These are phyloP conservation scores for Phyllosticta paracitricarpa DNA, from an alignment of 2,329 filamentous ascomycete species.

Conservation along the genomic window DNA sequence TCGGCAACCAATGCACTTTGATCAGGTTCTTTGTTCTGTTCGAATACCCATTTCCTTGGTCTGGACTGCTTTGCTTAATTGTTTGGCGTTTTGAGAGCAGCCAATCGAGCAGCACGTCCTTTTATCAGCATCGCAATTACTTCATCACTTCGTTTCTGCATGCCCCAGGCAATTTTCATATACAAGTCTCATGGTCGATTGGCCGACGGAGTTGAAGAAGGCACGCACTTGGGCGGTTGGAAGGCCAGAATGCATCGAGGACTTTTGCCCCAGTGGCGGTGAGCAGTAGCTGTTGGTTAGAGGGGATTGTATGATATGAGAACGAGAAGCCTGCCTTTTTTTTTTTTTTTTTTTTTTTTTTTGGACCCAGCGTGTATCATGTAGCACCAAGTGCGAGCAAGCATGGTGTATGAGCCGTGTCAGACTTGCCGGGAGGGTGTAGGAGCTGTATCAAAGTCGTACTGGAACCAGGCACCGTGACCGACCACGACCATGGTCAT, in stretches of 20 bases:
- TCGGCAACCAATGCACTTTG: conserved; percentile 8
- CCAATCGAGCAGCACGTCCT: neutral
- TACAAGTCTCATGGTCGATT: neutral
- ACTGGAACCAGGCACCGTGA: neutral
- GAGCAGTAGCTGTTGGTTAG: neutral
- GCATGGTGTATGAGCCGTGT: too few relatives aligned
- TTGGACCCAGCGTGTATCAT: neutral
- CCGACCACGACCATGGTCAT: neutral
- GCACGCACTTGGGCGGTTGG: neutral
- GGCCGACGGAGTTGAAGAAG: neutral
- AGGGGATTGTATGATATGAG: neutral
- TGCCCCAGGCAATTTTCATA: neutral
- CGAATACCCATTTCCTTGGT: conserved; percentile 12
- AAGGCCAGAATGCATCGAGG: neutral
- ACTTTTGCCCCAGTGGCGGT: neutral
- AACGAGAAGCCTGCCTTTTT: neutral
- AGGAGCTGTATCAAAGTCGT: neutral
- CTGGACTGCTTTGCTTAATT: conserved; percentile 3
- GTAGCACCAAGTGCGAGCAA: neutral
- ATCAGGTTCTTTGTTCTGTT: conserved; percentile 10
- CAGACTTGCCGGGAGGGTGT: neutral
- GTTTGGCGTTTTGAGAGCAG: conserved; percentile 7
- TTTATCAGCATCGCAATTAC: neutral
- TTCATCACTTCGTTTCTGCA: neutral
- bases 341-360: neutral